A percentile compares a stretch with the other conserved stretches of the same genome.
phyloP scores from a whole-genome alignment of 108 stramenopile genomes.

The Cyclotella baltica region DNA sequence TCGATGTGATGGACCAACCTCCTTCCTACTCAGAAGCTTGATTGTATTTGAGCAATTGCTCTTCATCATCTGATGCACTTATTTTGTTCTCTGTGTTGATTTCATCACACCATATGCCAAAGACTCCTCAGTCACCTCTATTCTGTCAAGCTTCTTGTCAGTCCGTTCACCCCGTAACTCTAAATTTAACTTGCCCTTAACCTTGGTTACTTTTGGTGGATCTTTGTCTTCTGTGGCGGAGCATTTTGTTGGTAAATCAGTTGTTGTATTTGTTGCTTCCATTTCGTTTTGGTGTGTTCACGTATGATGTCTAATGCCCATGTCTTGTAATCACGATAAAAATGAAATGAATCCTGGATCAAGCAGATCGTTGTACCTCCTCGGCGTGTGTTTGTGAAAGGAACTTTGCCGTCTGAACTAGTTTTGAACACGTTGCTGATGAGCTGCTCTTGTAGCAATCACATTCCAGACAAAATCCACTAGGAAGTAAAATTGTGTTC shows the following conservation, averaged over 20 bases:
- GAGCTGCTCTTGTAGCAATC: background rate
- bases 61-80: background rate
- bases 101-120: background rate
- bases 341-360: background rate
- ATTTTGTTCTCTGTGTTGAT: background rate
- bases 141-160: background rate
- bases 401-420: background rate
- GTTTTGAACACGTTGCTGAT: background rate
- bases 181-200: conserved; percentile 2
- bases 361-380: background rate
- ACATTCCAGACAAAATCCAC: no score
- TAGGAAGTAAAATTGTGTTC: background rate
- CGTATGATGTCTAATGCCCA: background rate
- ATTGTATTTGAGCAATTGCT: background rate
- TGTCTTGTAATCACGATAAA: background rate
- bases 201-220: background rate
- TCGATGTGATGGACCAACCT: background rate
- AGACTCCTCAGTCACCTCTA: background rate
- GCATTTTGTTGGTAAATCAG: background rate
- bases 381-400: background rate
- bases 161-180: background rate
- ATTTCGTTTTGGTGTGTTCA: no score
- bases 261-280: background rate
- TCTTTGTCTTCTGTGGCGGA: background rate
- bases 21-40: background rate